Percentiles rank a stretch among this genome's conserved stretches.
Conservation (phyloP, 805 yeast genomes). For the Teunomyces pallodes region DNA sequence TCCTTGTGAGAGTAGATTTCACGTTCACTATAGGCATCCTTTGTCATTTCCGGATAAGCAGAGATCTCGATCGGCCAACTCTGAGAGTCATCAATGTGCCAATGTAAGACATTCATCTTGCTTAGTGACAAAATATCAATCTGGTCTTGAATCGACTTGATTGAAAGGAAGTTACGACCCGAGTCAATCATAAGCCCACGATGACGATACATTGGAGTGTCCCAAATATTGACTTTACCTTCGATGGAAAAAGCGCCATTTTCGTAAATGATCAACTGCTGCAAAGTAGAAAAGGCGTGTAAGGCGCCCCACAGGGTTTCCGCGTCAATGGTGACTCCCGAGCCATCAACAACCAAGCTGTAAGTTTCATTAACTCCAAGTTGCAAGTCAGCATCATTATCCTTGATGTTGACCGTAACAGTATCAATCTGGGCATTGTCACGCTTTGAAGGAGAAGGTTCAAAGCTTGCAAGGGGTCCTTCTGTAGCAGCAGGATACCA, state of each 20-base stretch:
- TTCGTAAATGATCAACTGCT: slow-evolving; percentile 36
- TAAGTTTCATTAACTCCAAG: slow-evolving; percentile 38
- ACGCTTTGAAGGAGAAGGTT: slow-evolving; percentile 14
- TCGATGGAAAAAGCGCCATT: slow-evolving; percentile 26
- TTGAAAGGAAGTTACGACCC: slow-evolving; percentile 33
- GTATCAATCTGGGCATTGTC: neutral
- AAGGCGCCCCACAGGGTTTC: slow-evolving; percentile 42
- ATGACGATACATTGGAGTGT: slow-evolving; percentile 34
- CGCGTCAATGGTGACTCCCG: slow-evolving; percentile 22
- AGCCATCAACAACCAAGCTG: slow-evolving; percentile 15
- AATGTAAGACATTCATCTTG: slow-evolving; percentile 40
- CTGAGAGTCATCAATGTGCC: slow-evolving; percentile 40
- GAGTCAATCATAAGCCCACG: slow-evolving; percentile 41
- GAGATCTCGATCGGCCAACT: slow-evolving; percentile 39
- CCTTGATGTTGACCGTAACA: slow-evolving; percentile 14
- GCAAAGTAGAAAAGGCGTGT: slow-evolving; percentile 38
- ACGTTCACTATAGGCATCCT: slow-evolving; percentile 34
- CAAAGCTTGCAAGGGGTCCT: slow-evolving; percentile 17
- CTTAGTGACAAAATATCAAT: slow-evolving; percentile 37
- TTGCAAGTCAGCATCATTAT: slow-evolving; percentile 25
- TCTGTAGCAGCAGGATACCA: slow-evolving; percentile 38
- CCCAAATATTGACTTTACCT: slow-evolving; percentile 29
- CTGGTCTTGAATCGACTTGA: slow-evolving; percentile 27
- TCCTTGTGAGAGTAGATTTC: slow-evolving; percentile 30
- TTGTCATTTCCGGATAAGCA: slow-evolving; percentile 34